These are phyloP conservation scores for Ophiostoma australiae DNA, from an alignment of 2,329 filamentous ascomycete species.

Conservation along the genomic window DNA sequence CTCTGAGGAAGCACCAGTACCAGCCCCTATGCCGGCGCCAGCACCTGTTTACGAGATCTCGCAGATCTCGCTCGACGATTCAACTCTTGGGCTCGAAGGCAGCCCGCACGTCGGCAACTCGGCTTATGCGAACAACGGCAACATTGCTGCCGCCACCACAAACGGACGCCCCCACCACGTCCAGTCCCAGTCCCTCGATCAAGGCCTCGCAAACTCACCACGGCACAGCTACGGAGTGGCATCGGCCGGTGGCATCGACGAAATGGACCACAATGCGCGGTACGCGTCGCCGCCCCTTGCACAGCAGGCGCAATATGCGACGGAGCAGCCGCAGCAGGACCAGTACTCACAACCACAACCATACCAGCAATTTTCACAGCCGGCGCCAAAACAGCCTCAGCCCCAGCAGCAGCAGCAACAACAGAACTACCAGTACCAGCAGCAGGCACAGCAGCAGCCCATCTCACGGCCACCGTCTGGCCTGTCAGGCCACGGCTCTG, in stretches of 20 bases:
- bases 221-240: constrained; percentile 30
- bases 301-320: constrained; percentile 20
- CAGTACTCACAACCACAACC: constrained; percentile 25
- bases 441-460: constrained; percentile 38
- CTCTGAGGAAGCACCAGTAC: not conserved
- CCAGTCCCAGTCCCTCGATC: constrained; percentile 49
- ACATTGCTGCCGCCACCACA: constrained; percentile 26
- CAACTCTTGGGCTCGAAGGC: constrained; percentile 46
- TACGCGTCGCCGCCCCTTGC: constrained; percentile 24
- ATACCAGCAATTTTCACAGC: constrained; percentile 20
- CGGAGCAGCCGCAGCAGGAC: constrained; percentile 17
- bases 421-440: constrained; percentile 22
- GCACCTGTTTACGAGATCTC: constrained; percentile 10
- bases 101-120: constrained; percentile 39
- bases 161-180: constrained; percentile 38
- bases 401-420: constrained; percentile 22
- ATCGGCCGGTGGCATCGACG: constrained; percentile 31
- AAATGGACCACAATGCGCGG: constrained; percentile 27
- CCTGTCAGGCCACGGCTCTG: constrained; percentile 41
- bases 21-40: not conserved
- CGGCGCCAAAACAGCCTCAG: constrained; percentile 22
- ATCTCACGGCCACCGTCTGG: constrained; percentile 54
- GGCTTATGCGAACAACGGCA: constrained; percentile 27
- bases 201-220: constrained; percentile 40
- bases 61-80: constrained; percentile 42